Percentiles rank a stretch among this genome's conserved stretches.
phyloP scores from a whole-genome alignment of 768 basidiomycete species.

The Collybia sordida region DNA sequence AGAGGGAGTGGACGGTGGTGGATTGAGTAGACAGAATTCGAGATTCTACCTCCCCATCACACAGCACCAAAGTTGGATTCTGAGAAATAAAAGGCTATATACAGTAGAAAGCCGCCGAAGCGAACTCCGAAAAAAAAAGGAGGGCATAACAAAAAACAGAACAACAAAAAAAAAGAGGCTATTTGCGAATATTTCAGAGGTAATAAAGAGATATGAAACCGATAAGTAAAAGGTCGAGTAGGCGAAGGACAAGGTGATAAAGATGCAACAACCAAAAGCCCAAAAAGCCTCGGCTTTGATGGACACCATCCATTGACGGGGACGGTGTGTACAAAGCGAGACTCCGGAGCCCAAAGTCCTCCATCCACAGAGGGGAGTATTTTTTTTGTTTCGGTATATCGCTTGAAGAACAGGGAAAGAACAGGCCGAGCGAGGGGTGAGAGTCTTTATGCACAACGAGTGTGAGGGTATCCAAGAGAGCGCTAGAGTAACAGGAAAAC shows the following conservation, averaged over 20 bases:
- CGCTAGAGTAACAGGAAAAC: constrained; percentile 16
- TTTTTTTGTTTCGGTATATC: neutral
- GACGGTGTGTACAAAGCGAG: neutral
- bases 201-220: constrained; percentile 35
- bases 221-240: constrained; percentile 30
- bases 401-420: neutral
- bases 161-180: constrained; percentile 14
- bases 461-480: constrained; percentile 11
- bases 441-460: constrained; percentile 3
- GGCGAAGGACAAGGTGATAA: constrained; percentile 40
- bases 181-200: constrained; percentile 18
- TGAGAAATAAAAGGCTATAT: constrained; percentile 3
- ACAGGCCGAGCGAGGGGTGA: neutral
- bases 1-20: constrained; percentile 21
- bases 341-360: neutral
- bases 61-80: constrained; percentile 5
- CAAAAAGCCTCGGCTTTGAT: constrained; percentile 37
- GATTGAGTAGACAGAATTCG: neutral
- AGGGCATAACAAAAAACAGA: constrained; percentile 21
- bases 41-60: neutral
- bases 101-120: too few relatives aligned
- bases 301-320: constrained; percentile 18
- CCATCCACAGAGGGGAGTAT: neutral
- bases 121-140: constrained; percentile 11
- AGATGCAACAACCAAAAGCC: constrained; percentile 66